Evolutionary conservation across 805 yeast species (phyloP), one percentile per base, ranked within the genome.

Genomic region (Lachancea quebecensis): DNA sequence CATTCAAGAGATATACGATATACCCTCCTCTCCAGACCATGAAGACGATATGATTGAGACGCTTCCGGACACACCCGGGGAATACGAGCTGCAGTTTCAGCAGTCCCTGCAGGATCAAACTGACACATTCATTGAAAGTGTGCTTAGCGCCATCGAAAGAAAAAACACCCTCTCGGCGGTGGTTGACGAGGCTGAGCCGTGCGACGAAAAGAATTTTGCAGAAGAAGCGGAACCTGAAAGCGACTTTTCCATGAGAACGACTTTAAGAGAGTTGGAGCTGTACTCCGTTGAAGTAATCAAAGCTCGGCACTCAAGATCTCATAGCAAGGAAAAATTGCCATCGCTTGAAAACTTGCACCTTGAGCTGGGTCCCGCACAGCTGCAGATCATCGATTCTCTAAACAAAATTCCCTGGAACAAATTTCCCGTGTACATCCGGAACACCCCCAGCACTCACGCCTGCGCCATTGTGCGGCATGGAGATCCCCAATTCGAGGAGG

Each of bases 381-480:
- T 64, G 42, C 66, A 60, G 11, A 83, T 85, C 35, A 71, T 84
- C 29, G 64, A 64, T 27, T 70, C 73, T 42, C 71, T 87, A 58
- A 86, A 86, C 60, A 52, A 62, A 3, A 59, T 85, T 4, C 56
- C 66, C 1, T 88, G 95, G 95, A 61, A 67, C 36, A 87, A 85
- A 58, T 82, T 64, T 53, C 90, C 93, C 0, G 72, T 87, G 25
- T 73, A 81, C 48, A 82, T 87, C 47, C 72, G 81, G 33, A 67
- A 74, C 28, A 81, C 91, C 5, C 72, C 72, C 40, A 75, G 80
- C 37, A 76, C 95, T 1, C 96, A 87, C 57, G 87, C 95, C 1
- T 95, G 93, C 1, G 81, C 87, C 1, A 84, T 87, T 47, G 85
- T 81, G 36, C 73, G 95, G 41, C 77, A 73, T 50, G 66, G 67